Conservation (phyloP, 1,284 basidiomycete species). For the Ceratobasidium sp. region DNA sequence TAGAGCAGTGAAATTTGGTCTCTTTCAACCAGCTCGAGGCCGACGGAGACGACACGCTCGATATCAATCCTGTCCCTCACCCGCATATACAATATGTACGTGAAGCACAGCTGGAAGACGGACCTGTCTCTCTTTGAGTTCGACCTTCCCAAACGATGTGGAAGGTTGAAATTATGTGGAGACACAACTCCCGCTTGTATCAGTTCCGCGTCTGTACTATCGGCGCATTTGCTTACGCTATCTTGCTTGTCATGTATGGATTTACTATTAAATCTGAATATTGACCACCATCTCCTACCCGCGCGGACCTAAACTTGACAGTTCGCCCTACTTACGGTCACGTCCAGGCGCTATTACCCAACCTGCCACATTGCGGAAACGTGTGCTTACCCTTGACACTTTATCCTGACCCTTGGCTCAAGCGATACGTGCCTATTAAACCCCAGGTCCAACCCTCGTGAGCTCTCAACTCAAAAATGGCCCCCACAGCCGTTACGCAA, state of each 20-base stretch:
- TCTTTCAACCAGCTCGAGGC: slow-evolving; percentile 24
- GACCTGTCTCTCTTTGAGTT: slow-evolving; percentile 77
- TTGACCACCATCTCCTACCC: background rate
- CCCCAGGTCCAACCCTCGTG: slow-evolving; percentile 9
- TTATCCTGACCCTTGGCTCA: slow-evolving; percentile 2
- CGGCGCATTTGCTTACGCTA: slow-evolving; percentile 13
- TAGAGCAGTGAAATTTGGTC: slow-evolving; percentile 17
- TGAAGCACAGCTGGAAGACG: slow-evolving; percentile 22
- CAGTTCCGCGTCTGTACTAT: slow-evolving; percentile 28
- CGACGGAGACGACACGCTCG: slow-evolving; percentile 26
- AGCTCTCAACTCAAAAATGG: slow-evolving; percentile 7
- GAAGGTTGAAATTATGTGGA: slow-evolving; percentile 78
- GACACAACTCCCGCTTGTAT: slow-evolving; percentile 57
- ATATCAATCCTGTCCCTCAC: slow-evolving; percentile 40
- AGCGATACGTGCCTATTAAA: background rate
- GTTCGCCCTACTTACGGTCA: too few relatives aligned
- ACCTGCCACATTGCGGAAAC: slow-evolving; percentile 22
- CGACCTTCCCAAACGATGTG: slow-evolving; percentile 62
- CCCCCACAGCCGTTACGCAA: slow-evolving; percentile 9
- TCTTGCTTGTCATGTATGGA: slow-evolving; percentile 23
- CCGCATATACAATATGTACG: slow-evolving; percentile 32
- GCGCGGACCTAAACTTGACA: background rate
- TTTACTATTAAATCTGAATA: slow-evolving; percentile 15
- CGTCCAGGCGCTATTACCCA: background rate
- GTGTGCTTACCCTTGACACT: slow-evolving; percentile 13